A percentile compares a stretch with the other conserved stretches of the same genome.
phyloP scores from a whole-genome alignment of 2,329 filamentous ascomycete species.

The Clarireedia homoeocarpa region DNA sequence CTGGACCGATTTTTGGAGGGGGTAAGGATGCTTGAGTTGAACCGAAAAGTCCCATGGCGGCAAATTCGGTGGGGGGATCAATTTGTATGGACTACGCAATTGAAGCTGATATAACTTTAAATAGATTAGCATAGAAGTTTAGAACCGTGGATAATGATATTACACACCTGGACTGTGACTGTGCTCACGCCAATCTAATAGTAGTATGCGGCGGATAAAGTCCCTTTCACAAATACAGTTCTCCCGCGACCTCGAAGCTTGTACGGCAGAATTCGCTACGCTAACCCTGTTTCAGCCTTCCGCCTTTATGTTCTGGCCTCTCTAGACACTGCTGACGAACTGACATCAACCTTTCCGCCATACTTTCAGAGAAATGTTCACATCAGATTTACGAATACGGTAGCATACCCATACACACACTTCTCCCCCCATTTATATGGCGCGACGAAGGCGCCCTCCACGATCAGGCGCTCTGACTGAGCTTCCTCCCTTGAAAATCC shows the following conservation, averaged over 20 bases:
- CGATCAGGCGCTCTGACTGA: conserved; percentile 59
- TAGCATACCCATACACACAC: conserved; percentile 5
- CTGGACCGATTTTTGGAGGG: conserved; percentile 39
- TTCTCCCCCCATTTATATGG: conserved; percentile 16
- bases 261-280: background rate
- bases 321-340: background rate
- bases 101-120: background rate
- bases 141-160: no score
- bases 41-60: conserved; percentile 44
- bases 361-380: conserved; percentile 1
- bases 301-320: conserved; percentile 3
- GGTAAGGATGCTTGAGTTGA: conserved; percentile 27
- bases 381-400: background rate
- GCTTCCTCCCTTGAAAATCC: conserved; percentile 58
- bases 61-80: background rate
- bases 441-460: conserved; percentile 50
- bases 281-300: background rate
- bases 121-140: background rate
- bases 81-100: background rate
- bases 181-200: no score
- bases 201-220: no score
- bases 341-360: no score
- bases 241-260: background rate
- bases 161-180: no score
- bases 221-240: no score